Percentiles rank a stretch among this genome's conserved stretches.
Evolutionary conservation across 306 rosid genomes (phyloP).

Genomic region (Vigna reflexopilosa): DNA sequence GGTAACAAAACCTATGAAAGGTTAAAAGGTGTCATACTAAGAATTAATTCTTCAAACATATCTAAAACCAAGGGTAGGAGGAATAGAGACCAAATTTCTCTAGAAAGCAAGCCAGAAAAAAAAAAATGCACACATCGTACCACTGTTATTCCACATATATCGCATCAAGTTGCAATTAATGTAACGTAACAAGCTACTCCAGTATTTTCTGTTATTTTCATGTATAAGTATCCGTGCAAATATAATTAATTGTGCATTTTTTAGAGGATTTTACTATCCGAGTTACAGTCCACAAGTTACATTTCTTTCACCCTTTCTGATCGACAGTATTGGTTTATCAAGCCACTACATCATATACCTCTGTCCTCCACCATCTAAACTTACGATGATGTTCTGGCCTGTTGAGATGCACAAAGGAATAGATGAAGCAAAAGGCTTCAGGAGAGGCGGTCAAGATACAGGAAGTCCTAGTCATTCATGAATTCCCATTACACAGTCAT

Average conservation of each 20-base stretch:
- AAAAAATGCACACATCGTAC: neutral
- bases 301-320: too few species aligned
- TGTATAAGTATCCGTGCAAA: too few species aligned
- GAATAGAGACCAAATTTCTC: neutral
- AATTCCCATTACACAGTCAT: neutral
- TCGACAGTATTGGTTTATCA: too few species aligned
- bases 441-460: neutral
- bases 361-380: too few species aligned
- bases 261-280: too few species aligned
- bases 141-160: neutral
- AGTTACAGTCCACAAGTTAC: too few species aligned
- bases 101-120: neutral
- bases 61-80: slow-evolving; percentile 20
- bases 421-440: neutral
- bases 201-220: too few species aligned
- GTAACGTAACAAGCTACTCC: neutral
- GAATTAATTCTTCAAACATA: slow-evolving; percentile 24
- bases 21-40: slow-evolving; percentile 13
- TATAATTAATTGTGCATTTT: too few species aligned
- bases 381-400: too few species aligned
- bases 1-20: slow-evolving; percentile 68
- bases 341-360: too few species aligned
- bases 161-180: neutral
- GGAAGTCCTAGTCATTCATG: slow-evolving; percentile 4
- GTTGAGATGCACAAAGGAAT: neutral